Evolutionary conservation across 495 filamentous ascomycete species (phyloP), one percentile per base, ranked within the genome.

Genomic region (Xylaria nigripes): DNA sequence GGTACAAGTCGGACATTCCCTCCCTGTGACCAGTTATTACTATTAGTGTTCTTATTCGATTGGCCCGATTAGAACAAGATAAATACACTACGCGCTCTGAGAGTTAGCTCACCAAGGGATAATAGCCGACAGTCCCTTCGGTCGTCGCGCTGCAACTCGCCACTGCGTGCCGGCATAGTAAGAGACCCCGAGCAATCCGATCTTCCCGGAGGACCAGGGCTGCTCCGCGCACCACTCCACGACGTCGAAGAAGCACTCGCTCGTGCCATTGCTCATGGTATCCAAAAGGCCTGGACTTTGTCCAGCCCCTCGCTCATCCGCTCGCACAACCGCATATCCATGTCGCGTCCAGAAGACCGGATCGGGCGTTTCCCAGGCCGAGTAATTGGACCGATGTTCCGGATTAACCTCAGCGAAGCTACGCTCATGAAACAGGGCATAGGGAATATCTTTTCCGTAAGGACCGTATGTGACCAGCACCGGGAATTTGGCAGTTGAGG

Each of bases 1-100:
- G 75, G 59, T 85, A 86, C 51, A 81, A 83, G 54, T 86, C 82
- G 0, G 76, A 79, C 79, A 85, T 82, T n/a, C 82, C 82, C 59
- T 86, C 82, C 51, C 48, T 50, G 6, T 23, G 32, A 0, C 12
- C 30, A n/a, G 7, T 34, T 16, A 10, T 27, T 13, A 13, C 1
- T 13, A 29, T 50, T 29, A 50, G 34, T 29, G 6, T 41, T 6
- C 32, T 27, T 41, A n/a, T 1, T 8, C 23, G 1, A 27, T n/a
- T 22, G 6, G 2, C 12, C 32, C 6, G 7, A 6, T 0, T 3
- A 16, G 27, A 4, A 21, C 18, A 4, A 1, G 2, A 12, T 12
- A 36, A 16, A 16, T 48, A 13, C 15, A 22, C 7, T n/a, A n/a
- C n/a, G 27, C 36, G 29, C 42, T 23, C 9, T 16, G 8, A 36